Base-by-base conservation (phyloP, 2,329 filamentous ascomycete genomes). In the Cercospora brassicicola region DNA sequence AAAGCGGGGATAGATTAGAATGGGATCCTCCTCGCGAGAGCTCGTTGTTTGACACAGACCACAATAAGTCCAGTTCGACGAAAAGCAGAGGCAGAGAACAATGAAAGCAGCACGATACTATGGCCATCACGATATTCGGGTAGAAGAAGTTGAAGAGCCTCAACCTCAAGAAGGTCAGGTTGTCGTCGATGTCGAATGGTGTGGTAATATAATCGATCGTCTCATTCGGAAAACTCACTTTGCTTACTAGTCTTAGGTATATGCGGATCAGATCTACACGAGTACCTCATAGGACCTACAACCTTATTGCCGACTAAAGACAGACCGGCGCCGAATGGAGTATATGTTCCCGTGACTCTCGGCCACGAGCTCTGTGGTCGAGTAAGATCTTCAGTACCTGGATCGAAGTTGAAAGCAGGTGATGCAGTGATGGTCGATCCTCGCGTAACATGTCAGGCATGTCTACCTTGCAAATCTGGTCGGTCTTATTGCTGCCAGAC, bases 81-180 rank as follows among this genome's bases (percentile, higher is more conserved):
- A 73, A 28, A 31, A 42, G 23, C 18, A 57, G 11, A 26, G 23
- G 7, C 1, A 18, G 36, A 7, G 1, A 55, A 67, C 5, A 7
- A 76, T 76, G 73, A 74, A 73, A 60, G 75, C 74, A 15, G 72
- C 73, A 15, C 65, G 73, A 62, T 76, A 73, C 67, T 69, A 76
- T 59, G 69, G 62, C 33, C 51, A 68, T n/a, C 62, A 62, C 31
- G 74, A 76, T 56, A 69, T 76, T 39, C 69, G 75, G 23, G 57
- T 76, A 53, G 73, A 76, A 15, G 67, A 73, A 45, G 71, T 76
- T 51, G 70, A 70, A 18, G 66, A 72, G 45, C 75, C 74, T 6
- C 48, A 64, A 30, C 67, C 68, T n/a, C 51, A 55, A 7, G 65
- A 69, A 26, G 70, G 65, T 5, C 69, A 76, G 59, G 51, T 76